Conservation (phyloP, 805 yeast species). For the Saccharomycopsis fodiens region DNA sequence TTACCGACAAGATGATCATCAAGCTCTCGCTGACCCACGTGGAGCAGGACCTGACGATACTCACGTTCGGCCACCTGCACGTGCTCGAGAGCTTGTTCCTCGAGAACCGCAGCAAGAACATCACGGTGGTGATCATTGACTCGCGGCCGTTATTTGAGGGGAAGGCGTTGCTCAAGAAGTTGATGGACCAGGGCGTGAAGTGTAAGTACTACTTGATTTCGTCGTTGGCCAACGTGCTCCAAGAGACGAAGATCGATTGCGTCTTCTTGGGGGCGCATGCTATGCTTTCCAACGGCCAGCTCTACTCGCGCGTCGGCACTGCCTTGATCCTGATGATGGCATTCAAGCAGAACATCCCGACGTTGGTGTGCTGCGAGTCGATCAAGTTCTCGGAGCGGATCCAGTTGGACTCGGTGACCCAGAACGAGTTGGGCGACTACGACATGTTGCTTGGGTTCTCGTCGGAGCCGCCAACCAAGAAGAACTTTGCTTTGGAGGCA, state of each 20-base stretch:
- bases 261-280: conserved; percentile 96
- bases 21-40: conserved; percentile 75
- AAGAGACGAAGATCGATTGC: conserved; percentile 64
- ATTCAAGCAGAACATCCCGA: conserved; percentile 82
- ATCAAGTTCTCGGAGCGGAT: conserved; percentile 92
- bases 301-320: conserved; percentile 91
- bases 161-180: conserved; percentile 57
- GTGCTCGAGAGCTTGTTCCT: conserved; percentile 72
- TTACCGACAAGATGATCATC: conserved; percentile 76
- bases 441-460: conserved; percentile 54
- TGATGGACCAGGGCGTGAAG: conserved; percentile 51
- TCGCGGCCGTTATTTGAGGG: conserved; percentile 95
- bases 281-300: conserved; percentile 88
- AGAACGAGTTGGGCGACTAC: conserved; percentile 81
- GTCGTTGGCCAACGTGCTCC: conserved; percentile 71
- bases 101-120: conserved; percentile 52
- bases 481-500: conserved; percentile 58
- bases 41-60: conserved; percentile 64
- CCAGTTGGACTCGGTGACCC: conserved; percentile 91
- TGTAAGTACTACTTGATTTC: conserved; percentile 74
- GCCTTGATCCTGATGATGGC: conserved; percentile 91
- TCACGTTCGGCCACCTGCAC: conserved; percentile 83
- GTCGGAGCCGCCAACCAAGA: conserved; percentile 44
- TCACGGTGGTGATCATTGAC: conserved; percentile 82
- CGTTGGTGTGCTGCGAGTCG: conserved; percentile 90